Conservation (phyloP, 2,329 filamentous ascomycete genomes). For the Aureobasidium namibiae region DNA sequence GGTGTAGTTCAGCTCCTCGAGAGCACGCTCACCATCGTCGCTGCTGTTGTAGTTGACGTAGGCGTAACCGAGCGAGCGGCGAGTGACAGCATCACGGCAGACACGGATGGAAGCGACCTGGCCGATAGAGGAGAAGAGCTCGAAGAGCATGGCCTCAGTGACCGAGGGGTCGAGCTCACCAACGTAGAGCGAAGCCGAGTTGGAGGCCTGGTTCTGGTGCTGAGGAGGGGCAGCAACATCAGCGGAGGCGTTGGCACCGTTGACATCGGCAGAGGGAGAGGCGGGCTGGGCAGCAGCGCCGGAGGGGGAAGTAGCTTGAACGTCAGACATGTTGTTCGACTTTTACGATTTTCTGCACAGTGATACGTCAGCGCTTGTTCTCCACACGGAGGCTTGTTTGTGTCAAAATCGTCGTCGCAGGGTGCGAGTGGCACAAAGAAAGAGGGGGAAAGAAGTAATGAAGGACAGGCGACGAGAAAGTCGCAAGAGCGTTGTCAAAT, state of each 20-base stretch:
- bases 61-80: constrained; percentile 96
- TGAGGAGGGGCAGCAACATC: constrained; percentile 25
- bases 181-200: constrained; percentile 96
- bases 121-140: constrained; percentile 98
- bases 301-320: constrained; percentile 44
- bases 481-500: neutral
- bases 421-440: neutral
- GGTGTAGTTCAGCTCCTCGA: constrained; percentile 99
- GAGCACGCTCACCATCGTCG: constrained; percentile 89
- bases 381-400: neutral
- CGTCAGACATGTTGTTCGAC: constrained; percentile 30
- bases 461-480: neutral
- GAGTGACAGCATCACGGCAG: constrained; percentile 97
- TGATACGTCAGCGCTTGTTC: neutral
- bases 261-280: constrained; percentile 60
- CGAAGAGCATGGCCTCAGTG: constrained; percentile 99
- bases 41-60: constrained; percentile 99
- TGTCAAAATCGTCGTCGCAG: neutral
- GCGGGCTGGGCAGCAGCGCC: constrained; percentile 66
- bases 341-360: constrained; percentile 17
- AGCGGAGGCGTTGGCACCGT: constrained; percentile 43
- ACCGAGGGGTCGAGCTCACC: constrained; percentile 96
- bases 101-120: constrained; percentile 99
- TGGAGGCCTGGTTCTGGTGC: constrained; percentile 70
- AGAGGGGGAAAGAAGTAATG: neutral